A percentile compares a stretch with the other conserved stretches of the same genome.
phyloP scores from a whole-genome alignment of 495 filamentous ascomycete species.

The Penicillium psychrofluorescens region DNA sequence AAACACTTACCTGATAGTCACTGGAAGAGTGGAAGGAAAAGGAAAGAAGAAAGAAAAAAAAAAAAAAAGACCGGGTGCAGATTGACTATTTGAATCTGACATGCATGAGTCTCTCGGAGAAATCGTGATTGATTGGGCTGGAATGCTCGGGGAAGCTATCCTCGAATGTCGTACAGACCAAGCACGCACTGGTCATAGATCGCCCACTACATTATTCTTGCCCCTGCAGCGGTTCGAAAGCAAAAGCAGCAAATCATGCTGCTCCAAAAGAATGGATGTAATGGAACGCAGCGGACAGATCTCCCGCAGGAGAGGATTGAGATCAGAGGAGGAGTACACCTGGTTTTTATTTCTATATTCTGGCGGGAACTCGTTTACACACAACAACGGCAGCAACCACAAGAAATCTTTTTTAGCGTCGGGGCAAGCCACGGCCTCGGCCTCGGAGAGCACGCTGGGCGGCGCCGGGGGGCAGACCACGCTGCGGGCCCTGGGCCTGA shows the following conservation, averaged over 20 bases:
- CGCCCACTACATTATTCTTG: no score
- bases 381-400: no score
- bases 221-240: no score
- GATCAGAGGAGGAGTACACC: no score
- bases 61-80: conserved; percentile 5
- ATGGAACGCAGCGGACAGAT: conserved; percentile 3
- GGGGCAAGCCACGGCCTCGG: conserved; percentile 85
- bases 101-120: conserved; percentile 14
- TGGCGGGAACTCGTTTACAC: background rate
- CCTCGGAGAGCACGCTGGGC: conserved; percentile 83
- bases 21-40: background rate
- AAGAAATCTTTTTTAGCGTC: conserved; percentile 21
- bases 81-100: conserved; percentile 7
- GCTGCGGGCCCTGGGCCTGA: conserved; percentile 67
- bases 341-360: background rate
- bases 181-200: no score
- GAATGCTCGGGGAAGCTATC: no score
- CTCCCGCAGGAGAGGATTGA: background rate
- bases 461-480: conserved; percentile 81
- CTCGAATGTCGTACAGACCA: no score
- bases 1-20: no score
- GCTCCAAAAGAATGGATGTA: no score
- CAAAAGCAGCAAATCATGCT: no score
- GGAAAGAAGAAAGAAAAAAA: background rate
- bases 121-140: no score